Evolutionary conservation across 495 filamentous ascomycete species (phyloP).

Genomic region (Saxophila tyrrhenica): DNA sequence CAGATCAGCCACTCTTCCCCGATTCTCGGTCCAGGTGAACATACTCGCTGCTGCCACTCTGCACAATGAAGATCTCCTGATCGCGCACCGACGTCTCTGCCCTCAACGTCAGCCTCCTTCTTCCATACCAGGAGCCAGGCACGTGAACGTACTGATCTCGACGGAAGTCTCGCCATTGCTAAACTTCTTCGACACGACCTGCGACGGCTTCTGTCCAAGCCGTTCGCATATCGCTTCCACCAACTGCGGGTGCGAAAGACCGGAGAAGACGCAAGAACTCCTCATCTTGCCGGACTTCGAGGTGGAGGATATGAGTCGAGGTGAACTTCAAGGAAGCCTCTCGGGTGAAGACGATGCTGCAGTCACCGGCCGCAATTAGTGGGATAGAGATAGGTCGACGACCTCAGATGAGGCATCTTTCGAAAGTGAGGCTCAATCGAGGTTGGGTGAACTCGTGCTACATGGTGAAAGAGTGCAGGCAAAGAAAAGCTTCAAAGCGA

Average conservation of each 20-base stretch:
- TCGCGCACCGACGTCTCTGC: slow-evolving; percentile 73
- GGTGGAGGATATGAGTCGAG: not conserved
- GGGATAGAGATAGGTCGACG: not conserved
- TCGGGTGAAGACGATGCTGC: too few relatives aligned
- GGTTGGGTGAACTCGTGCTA: not conserved
- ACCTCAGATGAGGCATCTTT: not conserved
- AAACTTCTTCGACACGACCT: slow-evolving; percentile 58
- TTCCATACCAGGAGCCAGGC: not conserved
- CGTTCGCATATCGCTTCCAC: slow-evolving; percentile 62
- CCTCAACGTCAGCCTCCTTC: not conserved
- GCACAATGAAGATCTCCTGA: slow-evolving; percentile 97
- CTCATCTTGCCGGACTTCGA: not conserved
- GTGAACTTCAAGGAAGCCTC: too few relatives aligned
- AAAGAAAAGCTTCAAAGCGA: not conserved
- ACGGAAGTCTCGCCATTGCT: slow-evolving; percentile 94
- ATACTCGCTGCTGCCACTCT: slow-evolving; percentile 80
- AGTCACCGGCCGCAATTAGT: not conserved
- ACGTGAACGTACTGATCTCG: slow-evolving; percentile 61
- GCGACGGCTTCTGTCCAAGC: slow-evolving; percentile 52
- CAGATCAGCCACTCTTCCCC: not conserved
- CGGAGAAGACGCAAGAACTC: slow-evolving; percentile 50
- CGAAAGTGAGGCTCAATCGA: not conserved
- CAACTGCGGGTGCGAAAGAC: slow-evolving; percentile 56
- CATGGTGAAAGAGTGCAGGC: not conserved
- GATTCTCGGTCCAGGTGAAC: not conserved